Percentiles rank a stretch among this genome's conserved stretches.
Evolutionary conservation across 805 yeast genomes (phyloP).

Genomic region (Saturnispora halmiae): DNA sequence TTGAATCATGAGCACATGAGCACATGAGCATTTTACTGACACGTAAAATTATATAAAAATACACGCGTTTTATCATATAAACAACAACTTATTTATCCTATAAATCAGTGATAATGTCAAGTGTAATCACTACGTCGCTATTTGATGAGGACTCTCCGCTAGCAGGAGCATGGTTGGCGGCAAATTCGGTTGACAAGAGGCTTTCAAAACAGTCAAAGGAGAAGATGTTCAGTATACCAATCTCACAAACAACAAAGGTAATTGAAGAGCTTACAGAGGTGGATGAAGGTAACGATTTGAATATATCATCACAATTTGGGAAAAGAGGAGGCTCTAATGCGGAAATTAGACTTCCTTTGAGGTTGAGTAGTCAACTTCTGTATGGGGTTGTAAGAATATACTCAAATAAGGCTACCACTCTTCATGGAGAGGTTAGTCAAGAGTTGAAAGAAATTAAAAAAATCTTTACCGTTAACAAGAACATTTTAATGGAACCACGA

Average conservation of each 20-base stretch:
- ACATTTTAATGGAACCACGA: slow-evolving; percentile 50
- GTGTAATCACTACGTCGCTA: slow-evolving; percentile 38
- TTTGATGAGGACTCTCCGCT: slow-evolving; percentile 71
- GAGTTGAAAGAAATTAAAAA: slow-evolving; percentile 63
- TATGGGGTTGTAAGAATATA: slow-evolving; percentile 84
- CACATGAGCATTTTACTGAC: slow-evolving; percentile 4
- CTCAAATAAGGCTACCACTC: slow-evolving; percentile 72
- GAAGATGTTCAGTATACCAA: slow-evolving; percentile 58
- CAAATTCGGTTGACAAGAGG: slow-evolving; percentile 66
- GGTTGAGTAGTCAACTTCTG: slow-evolving; percentile 77
- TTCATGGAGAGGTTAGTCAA: slow-evolving; percentile 76
- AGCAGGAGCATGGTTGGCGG: slow-evolving; percentile 89
- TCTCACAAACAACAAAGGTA: slow-evolving; percentile 56
- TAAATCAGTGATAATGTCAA: background rate
- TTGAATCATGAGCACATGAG: no score
- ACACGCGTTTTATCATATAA: slow-evolving; percentile 7
- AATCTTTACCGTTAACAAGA: slow-evolving; percentile 43
- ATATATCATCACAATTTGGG: slow-evolving; percentile 11
- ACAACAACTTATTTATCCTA: background rate
- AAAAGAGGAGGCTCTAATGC: slow-evolving; percentile 8
- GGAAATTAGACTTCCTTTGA: slow-evolving; percentile 57
- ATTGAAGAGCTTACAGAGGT: slow-evolving; percentile 34
- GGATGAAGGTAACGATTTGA: background rate
- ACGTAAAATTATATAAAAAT: background rate
- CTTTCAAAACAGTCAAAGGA: slow-evolving; percentile 50